Conservation (phyloP, 768 basidiomycete species). For the Amanita rubescens region DNA sequence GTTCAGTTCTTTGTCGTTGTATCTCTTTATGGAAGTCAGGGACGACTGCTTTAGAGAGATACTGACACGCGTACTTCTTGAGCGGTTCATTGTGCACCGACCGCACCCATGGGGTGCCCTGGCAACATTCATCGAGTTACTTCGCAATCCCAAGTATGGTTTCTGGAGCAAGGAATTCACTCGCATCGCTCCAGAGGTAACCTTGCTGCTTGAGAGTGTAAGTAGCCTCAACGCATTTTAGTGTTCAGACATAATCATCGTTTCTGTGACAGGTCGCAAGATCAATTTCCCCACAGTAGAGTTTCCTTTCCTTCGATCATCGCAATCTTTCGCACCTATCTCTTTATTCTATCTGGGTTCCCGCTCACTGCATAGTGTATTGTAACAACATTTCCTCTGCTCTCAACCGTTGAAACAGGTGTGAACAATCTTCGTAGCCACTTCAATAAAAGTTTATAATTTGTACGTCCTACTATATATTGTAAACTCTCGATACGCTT, state of each 20-base stretch:
- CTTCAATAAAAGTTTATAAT: constrained; percentile 8
- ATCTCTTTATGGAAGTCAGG: constrained; percentile 77
- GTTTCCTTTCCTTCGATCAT: constrained; percentile 53
- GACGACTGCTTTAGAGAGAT: constrained; percentile 75
- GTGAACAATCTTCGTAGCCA: constrained; percentile 6
- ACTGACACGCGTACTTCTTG: constrained; percentile 83
- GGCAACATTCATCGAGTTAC: constrained; percentile 88
- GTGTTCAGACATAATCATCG: constrained; percentile 4
- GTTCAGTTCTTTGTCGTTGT: constrained; percentile 88
- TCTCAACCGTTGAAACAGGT: constrained; percentile 47
- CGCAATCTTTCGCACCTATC: constrained; percentile 79
- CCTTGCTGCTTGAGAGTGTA: constrained; percentile 78
- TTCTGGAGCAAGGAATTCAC: constrained; percentile 89
- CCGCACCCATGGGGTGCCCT: constrained; percentile 97
- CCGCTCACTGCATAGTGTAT: constrained; percentile 70
- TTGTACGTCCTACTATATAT: constrained; percentile 6
- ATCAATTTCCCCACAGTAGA: constrained; percentile 75
- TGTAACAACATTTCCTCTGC: constrained; percentile 62
- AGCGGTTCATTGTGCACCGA: constrained; percentile 88
- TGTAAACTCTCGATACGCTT: constrained; percentile 4
- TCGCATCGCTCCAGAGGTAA: constrained; percentile 80
- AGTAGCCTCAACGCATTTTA: constrained; percentile 22
- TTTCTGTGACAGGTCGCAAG: constrained; percentile 51
- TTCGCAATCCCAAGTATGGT: constrained; percentile 84
- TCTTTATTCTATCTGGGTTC: constrained; percentile 59